Evolutionary conservation across 2,329 filamentous ascomycete genomes (phyloP).

Genomic region (Calonectria montana): DNA sequence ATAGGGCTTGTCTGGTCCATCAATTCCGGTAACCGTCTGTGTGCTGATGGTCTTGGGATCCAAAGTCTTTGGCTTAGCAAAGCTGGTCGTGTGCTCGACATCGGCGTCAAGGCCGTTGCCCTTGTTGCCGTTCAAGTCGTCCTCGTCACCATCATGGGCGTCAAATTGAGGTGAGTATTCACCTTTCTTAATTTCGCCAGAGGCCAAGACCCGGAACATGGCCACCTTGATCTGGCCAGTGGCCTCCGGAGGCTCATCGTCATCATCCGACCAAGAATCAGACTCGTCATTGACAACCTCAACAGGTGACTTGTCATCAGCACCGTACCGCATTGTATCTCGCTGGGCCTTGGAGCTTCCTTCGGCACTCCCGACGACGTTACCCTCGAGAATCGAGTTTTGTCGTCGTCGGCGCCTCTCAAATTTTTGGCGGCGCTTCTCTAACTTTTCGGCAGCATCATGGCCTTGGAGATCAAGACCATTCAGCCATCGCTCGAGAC

Average conservation of each 20-base stretch:
- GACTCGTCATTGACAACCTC: slow-evolving; percentile 77
- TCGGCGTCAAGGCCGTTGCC: slow-evolving; percentile 78
- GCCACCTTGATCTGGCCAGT: slow-evolving; percentile 98
- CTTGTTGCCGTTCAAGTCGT: slow-evolving; percentile 60
- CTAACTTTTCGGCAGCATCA: slow-evolving; percentile 88
- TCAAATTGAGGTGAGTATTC: slow-evolving; percentile 99
- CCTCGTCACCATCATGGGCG: slow-evolving; percentile 93
- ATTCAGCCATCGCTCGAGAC: slow-evolving; percentile 95
- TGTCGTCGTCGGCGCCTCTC: slow-evolving; percentile 75
- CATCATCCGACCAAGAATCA: slow-evolving; percentile 80
- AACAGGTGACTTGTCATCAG: slow-evolving; percentile 78
- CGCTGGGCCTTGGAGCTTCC: slow-evolving; percentile 57
- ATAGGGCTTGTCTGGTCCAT: slow-evolving; percentile 95
- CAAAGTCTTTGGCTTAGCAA: slow-evolving; percentile 94
- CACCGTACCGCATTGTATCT: slow-evolving; percentile 82
- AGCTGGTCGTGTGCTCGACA: slow-evolving; percentile 96
- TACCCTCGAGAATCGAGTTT: slow-evolving; percentile 57
- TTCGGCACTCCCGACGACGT: slow-evolving; percentile 47
- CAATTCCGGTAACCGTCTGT: slow-evolving; percentile 98
- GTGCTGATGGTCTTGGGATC: slow-evolving; percentile 98
- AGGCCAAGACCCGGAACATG: slow-evolving; percentile 93
- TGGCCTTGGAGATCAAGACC: slow-evolving; percentile 94
- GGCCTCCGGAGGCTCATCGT: slow-evolving; percentile 92
- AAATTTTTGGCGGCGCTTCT: slow-evolving; percentile 86
- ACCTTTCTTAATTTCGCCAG: slow-evolving; percentile 96